These are phyloP conservation scores for Huntiella decipiens DNA, from an alignment of 2,329 filamentous ascomycete genomes.

Conservation along the genomic window DNA sequence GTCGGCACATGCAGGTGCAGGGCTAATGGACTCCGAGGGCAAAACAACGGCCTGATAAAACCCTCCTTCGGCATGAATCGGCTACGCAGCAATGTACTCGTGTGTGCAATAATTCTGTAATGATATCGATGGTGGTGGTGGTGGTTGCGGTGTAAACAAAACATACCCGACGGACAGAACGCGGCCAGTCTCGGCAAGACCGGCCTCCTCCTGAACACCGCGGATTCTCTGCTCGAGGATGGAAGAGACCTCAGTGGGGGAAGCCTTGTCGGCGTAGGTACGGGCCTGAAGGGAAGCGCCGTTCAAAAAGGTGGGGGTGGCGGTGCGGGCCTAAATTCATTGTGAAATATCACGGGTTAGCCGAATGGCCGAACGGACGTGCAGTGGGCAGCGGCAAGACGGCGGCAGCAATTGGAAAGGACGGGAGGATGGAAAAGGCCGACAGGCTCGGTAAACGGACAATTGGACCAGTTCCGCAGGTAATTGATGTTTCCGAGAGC, in stretches of 20 bases:
- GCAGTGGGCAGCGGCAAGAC: background rate
- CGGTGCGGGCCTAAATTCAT: conserved; percentile 56
- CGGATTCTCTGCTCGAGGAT: conserved; percentile 99
- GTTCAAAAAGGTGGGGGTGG: conserved; percentile 60
- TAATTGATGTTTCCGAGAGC: conserved; percentile 11
- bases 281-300: conserved; percentile 53
- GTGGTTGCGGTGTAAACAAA: conserved; percentile 12
- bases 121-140: too few relatives aligned
- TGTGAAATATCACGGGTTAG: conserved; percentile 31
- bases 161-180: conserved; percentile 97
- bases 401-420: conserved; percentile 15
- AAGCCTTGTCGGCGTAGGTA: conserved; percentile 84
- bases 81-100: too few relatives aligned
- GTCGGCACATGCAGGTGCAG: too few relatives aligned
- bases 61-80: too few relatives aligned
- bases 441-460: conserved; percentile 6
- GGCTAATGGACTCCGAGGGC: too few relatives aligned
- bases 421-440: conserved; percentile 1
- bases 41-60: too few relatives aligned
- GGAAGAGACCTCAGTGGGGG: conserved; percentile 94
- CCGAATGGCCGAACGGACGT: conserved; percentile 24
- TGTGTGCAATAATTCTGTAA: too few relatives aligned
- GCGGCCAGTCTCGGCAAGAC: conserved; percentile 94
- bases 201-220: conserved; percentile 91
- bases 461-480: conserved; percentile 6